A percentile compares a stretch with the other conserved stretches of the same genome.
phyloP scores from a whole-genome alignment of 1,284 basidiomycete species.

The Coniophora puteana region DNA sequence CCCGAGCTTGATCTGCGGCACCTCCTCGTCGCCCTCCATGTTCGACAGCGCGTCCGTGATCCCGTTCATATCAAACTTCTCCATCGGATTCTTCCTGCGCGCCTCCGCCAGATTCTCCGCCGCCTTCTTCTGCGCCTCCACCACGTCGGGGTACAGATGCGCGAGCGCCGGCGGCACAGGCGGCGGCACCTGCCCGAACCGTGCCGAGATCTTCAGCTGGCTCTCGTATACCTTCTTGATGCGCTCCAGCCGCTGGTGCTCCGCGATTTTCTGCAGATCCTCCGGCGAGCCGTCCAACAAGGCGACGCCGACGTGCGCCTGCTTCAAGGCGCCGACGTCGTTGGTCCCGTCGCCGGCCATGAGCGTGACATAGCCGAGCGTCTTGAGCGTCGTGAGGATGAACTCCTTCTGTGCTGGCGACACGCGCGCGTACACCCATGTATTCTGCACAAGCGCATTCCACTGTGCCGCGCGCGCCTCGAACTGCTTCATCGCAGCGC shows the following conservation, averaged over 20 bases:
- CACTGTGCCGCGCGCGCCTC: conserved; percentile 57
- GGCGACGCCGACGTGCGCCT: conserved; percentile 93
- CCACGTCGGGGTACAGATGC: conserved; percentile 83
- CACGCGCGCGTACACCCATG: conserved; percentile 96
- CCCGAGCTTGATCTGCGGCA: conserved; percentile 95
- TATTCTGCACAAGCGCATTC: conserved; percentile 82
- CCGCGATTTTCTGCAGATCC: conserved; percentile 90
- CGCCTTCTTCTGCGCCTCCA: conserved; percentile 84
- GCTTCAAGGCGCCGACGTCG: conserved; percentile 94
- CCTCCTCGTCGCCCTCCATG: conserved; percentile 89
- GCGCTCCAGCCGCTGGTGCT: conserved; percentile 84
- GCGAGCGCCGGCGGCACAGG: conserved; percentile 84
- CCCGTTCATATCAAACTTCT: conserved; percentile 87
- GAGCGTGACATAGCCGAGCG: conserved; percentile 84
- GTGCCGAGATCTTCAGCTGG: conserved; percentile 82
- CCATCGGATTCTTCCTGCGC: conserved; percentile 81
- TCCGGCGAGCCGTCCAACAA: conserved; percentile 88
- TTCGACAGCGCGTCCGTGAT: conserved; percentile 91
- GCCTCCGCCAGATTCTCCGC: conserved; percentile 60
- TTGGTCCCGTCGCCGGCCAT: conserved; percentile 99
- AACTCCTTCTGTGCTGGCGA: conserved; percentile 94
- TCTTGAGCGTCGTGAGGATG: conserved; percentile 86
- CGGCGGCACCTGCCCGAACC: conserved; percentile 90
- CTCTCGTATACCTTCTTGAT: conserved; percentile 96
- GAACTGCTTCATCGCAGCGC: conserved; percentile 85